Evolutionary conservation across 139 green algal species (phyloP).

Genomic region (Chlorella sorokiniana): DNA sequence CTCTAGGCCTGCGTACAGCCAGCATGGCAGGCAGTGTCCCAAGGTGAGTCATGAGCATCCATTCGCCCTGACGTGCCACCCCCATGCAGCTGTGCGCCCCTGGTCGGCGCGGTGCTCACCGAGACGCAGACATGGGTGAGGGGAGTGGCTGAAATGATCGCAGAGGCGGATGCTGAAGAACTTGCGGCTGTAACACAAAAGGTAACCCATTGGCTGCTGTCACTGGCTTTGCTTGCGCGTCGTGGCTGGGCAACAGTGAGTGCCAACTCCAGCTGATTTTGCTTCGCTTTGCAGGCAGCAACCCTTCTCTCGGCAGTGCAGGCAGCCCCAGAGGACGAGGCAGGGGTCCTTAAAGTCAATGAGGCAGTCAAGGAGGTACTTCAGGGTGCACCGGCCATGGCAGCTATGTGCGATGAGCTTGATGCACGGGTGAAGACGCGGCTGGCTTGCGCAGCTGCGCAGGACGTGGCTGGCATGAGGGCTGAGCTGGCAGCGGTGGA

Average conservation of each 20-base stretch:
- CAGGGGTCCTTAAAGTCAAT: background rate
- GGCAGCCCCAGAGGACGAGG: background rate
- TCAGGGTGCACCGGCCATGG: background rate
- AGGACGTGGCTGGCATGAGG: background rate
- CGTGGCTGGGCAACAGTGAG: background rate
- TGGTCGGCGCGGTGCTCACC: constrained; percentile 69
- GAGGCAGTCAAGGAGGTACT: background rate
- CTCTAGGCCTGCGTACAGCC: no score
- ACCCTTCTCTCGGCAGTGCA: background rate
- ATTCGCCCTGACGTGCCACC: constrained; percentile 56
- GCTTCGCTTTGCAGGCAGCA: background rate
- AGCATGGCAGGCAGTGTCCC: no score
- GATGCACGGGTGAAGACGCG: background rate
- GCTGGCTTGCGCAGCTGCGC: background rate
- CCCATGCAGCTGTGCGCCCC: constrained; percentile 58
- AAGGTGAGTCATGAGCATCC: background rate
- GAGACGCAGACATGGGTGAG: constrained; percentile 78
- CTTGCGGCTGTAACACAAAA: background rate
- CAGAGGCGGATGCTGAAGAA: background rate
- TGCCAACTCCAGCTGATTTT: background rate
- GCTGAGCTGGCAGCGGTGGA: background rate
- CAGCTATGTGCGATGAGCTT: background rate
- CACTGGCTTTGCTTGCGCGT: background rate
- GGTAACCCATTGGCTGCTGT: background rate
- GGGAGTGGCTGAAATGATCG: constrained; percentile 10